These are phyloP conservation scores for Acer saccharum DNA, from an alignment of 345 rosid species.

Conservation along the genomic window DNA sequence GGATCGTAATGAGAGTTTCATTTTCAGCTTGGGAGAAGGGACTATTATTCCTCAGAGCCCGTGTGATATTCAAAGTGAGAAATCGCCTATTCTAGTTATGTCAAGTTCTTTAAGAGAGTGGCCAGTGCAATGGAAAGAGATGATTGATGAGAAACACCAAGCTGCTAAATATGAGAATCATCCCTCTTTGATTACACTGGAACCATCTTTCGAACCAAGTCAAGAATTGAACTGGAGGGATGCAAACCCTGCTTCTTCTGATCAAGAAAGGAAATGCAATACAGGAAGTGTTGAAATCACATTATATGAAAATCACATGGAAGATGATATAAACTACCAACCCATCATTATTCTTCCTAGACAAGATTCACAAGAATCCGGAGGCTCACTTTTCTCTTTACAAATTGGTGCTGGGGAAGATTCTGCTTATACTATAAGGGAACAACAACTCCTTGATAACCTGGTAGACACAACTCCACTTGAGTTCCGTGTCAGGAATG, in stretches of 20 bases:
- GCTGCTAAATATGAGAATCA: constrained; percentile 20
- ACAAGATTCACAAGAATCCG: constrained; percentile 42
- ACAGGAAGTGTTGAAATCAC: constrained; percentile 22
- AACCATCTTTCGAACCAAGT: constrained; percentile 18
- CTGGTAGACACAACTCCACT: constrained; percentile 29
- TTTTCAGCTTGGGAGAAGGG: constrained; percentile 28
- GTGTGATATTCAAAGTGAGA: constrained; percentile 38
- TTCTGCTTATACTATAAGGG: constrained; percentile 27
- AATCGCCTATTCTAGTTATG: constrained; percentile 41
- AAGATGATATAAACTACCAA: constrained; percentile 29
- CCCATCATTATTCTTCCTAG: constrained; percentile 26
- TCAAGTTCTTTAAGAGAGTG: constrained; percentile 33
- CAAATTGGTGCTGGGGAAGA: constrained; percentile 29
- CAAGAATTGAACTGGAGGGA: constrained; percentile 32
- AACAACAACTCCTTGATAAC: constrained; percentile 26
- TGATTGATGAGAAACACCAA: constrained; percentile 27
- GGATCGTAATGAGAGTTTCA: constrained; percentile 38
- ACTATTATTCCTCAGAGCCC: constrained; percentile 27
- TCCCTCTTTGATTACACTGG: constrained; percentile 21
- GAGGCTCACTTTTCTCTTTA: constrained; percentile 33
- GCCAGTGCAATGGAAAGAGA: constrained; percentile 38
- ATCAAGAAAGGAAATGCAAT: constrained; percentile 17
- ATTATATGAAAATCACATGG: constrained; percentile 17
- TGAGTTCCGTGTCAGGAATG: constrained; percentile 31
- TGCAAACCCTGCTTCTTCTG: constrained; percentile 25